Conservation (phyloP, 441 rosid genomes). For the Pelargonium cotyledonis region DNA sequence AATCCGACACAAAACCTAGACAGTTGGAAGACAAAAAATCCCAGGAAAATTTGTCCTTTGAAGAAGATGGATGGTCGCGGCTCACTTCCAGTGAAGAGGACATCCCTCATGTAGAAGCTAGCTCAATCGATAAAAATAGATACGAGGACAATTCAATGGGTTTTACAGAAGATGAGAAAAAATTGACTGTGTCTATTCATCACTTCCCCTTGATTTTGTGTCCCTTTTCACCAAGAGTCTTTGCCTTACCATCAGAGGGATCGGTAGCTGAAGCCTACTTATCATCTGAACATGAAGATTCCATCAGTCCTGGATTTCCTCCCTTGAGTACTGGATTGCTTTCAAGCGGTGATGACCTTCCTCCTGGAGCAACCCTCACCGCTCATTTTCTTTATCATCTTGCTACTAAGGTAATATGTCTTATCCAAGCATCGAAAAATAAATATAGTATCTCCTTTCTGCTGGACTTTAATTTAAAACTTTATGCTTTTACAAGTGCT, state of each 20-base stretch:
- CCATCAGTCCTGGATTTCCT: slow-evolving; percentile 84
- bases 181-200: slow-evolving; percentile 59
- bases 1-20: slow-evolving; percentile 28
- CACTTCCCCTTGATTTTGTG: slow-evolving; percentile 86
- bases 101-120: slow-evolving; percentile 34
- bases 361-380: slow-evolving; percentile 79
- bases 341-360: slow-evolving; percentile 67
- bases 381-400: slow-evolving; percentile 90
- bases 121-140: slow-evolving; percentile 28
- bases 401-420: slow-evolving; percentile 59
- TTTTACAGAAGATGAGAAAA: slow-evolving; percentile 35
- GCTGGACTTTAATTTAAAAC: background rate
- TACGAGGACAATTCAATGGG: slow-evolving; percentile 28
- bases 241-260: slow-evolving; percentile 94
- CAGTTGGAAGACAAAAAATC: slow-evolving; percentile 24
- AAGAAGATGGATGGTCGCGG: slow-evolving; percentile 59
- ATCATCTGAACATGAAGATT: slow-evolving; percentile 62
- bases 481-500: background rate
- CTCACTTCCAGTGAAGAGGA: slow-evolving; percentile 48
- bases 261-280: slow-evolving; percentile 78
- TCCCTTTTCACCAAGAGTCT: slow-evolving; percentile 78
- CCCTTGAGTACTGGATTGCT: slow-evolving; percentile 56
- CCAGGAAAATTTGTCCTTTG: slow-evolving; percentile 25
- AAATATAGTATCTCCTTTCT: background rate
- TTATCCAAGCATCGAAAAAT: slow-evolving; percentile 5